Evolutionary conservation across 202 grass and related monocot species (phyloP).

Genomic region (Carex arenaria): DNA sequence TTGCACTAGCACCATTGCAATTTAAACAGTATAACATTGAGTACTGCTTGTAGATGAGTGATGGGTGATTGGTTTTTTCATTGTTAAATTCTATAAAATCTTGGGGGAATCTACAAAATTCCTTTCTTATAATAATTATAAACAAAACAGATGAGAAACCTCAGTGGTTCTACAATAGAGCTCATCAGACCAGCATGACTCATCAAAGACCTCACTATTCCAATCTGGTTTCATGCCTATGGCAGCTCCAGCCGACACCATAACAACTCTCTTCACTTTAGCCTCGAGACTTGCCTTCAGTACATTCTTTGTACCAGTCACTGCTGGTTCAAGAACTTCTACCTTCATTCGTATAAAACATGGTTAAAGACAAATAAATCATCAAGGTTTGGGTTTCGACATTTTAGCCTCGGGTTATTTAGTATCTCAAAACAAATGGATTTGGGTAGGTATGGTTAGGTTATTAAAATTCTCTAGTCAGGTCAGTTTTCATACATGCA

Average conservation of each 20-base stretch:
- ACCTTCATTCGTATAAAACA: constrained; percentile 7
- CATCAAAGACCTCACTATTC: constrained; percentile 38
- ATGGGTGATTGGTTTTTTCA: not conserved
- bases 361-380: not conserved
- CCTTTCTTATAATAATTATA: not conserved
- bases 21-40: not conserved
- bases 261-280: constrained; percentile 47
- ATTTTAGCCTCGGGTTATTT: not conserved
- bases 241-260: constrained; percentile 51
- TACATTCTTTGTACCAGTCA: constrained; percentile 64
- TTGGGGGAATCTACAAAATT: not conserved
- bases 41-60: not conserved
- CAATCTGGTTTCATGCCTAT: constrained; percentile 33
- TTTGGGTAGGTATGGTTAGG: not conserved
- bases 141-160: constrained; percentile 28
- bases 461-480: not conserved
- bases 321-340: constrained; percentile 46
- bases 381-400: not conserved
- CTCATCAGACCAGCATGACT: constrained; percentile 55
- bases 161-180: constrained; percentile 46
- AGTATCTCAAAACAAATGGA: not conserved
- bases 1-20: not conserved
- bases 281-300: constrained; percentile 54
- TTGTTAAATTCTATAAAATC: not conserved
- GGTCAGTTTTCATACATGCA: not conserved